Conservation (phyloP, 495 filamentous ascomycete genomes). For the Podospora sp. region DNA sequence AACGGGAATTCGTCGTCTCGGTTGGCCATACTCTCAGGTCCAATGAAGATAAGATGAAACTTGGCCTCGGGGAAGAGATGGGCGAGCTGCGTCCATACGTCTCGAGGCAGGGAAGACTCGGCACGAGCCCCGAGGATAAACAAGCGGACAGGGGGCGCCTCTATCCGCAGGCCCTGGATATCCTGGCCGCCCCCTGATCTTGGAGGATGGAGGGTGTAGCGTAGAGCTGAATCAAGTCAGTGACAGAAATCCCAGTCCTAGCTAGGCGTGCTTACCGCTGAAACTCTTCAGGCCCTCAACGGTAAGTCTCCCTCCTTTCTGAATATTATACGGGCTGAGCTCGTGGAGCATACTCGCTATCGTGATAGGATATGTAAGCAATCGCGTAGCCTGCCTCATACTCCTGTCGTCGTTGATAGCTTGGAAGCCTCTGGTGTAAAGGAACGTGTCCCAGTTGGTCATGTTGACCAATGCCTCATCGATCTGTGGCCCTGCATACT, state of each 20-base stretch:
- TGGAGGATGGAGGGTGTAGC: conserved; percentile 90
- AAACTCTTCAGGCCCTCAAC: conserved; percentile 88
- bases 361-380: conserved; percentile 92
- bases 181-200: conserved; percentile 70
- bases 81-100: conserved; percentile 89
- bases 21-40: conserved; percentile 91
- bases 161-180: conserved; percentile 77
- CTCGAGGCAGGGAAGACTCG: conserved; percentile 90
- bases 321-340: conserved; percentile 84
- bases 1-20: conserved; percentile 88
- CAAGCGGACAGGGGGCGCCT: conserved; percentile 82
- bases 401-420: conserved; percentile 86
- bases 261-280: conserved; percentile 63
- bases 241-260: neutral
- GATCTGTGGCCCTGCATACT: conserved; percentile 84
- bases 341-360: conserved; percentile 91
- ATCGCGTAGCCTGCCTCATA: conserved; percentile 85
- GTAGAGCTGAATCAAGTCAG: conserved; percentile 63
- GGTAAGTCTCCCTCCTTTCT: conserved; percentile 71
- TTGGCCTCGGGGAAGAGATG: conserved; percentile 82
- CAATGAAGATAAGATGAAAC: conserved; percentile 91
- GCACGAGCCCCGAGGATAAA: conserved; percentile 96
- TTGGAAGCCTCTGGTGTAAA: conserved; percentile 85
- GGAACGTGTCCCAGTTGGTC: conserved; percentile 96
- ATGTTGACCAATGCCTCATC: conserved; percentile 93